Conservation (phyloP, 257 asterid genomes). For the Solanum gandarillasii region DNA sequence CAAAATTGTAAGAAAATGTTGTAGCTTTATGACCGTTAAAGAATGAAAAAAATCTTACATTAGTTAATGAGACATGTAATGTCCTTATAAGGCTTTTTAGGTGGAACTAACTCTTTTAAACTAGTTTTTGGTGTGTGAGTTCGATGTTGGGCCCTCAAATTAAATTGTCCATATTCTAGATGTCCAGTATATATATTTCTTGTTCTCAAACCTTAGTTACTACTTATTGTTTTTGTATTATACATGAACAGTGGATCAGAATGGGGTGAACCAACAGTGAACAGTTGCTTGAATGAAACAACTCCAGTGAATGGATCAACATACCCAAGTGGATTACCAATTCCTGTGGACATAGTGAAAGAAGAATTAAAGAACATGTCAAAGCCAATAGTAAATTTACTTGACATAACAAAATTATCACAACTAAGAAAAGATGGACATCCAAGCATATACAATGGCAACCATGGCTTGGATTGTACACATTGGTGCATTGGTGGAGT, state of each 20-base stretch:
- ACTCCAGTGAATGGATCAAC: conserved; percentile 32
- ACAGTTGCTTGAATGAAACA: conserved; percentile 28
- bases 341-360: conserved; percentile 25
- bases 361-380: conserved; percentile 7
- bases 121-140: no score
- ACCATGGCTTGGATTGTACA: conserved; percentile 43
- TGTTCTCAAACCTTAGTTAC: neutral
- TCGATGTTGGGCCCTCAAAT: no score
- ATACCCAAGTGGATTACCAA: conserved; percentile 36
- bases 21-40: no score
- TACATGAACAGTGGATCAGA: conserved; percentile 32
- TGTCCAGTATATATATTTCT: no score
- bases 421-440: conserved; percentile 59
- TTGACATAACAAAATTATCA: conserved; percentile 48
- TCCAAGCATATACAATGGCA: conserved; percentile 25
- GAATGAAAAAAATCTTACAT: no score
- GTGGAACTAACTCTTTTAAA: no score
- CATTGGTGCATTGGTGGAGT: conserved; percentile 71
- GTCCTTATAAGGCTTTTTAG: no score
- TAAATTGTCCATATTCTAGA: no score
- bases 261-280: conserved; percentile 28
- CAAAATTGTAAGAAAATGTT: no score
- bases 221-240: neutral
- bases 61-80: no score
- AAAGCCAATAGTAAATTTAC: conserved; percentile 9